phyloP scores from a whole-genome alignment of 768 basidiomycete species.

The Pholiota microspora region DNA sequence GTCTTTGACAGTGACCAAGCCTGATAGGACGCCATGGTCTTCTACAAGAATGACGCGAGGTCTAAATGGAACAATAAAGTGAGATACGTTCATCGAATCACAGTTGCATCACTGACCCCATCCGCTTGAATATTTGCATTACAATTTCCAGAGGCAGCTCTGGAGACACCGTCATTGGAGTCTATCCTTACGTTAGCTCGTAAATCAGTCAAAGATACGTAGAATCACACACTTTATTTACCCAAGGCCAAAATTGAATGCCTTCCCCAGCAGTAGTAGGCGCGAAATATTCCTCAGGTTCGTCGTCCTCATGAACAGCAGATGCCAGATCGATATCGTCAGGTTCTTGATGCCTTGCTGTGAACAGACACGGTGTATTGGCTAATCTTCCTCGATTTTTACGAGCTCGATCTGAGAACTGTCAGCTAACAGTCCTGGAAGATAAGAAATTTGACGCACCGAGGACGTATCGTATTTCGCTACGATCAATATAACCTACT shows the following conservation, averaged over 20 bases:
- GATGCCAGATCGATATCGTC: constrained; percentile 50
- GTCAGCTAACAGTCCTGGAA: not conserved
- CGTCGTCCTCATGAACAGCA: constrained; percentile 67
- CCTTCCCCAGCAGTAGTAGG: constrained; percentile 54
- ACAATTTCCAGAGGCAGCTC: constrained; percentile 94
- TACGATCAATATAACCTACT: constrained; percentile 85
- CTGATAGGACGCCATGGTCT: constrained; percentile 76
- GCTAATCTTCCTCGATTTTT: constrained; percentile 57
- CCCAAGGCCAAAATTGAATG: constrained; percentile 84
- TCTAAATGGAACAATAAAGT: constrained; percentile 36
- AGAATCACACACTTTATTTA: constrained; percentile 73
- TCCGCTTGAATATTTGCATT: constrained; percentile 95
- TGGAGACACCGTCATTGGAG: constrained; percentile 89
- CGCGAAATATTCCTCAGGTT: constrained; percentile 59
- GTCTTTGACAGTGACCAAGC: constrained; percentile 95
- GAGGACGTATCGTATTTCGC: constrained; percentile 82
- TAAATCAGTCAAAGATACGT: not conserved
- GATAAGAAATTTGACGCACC: constrained; percentile 40
- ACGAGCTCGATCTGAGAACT: constrained; percentile 62
- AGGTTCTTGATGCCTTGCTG: constrained; percentile 47
- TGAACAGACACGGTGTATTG: constrained; percentile 75
- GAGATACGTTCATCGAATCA: constrained; percentile 1
- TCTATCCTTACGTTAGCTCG: constrained; percentile 47
- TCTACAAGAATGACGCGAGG: constrained; percentile 97
- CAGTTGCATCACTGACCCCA: constrained; percentile 71